Conservation (phyloP, 176 grass and related monocot species). For the Otatea glauca region DNA sequence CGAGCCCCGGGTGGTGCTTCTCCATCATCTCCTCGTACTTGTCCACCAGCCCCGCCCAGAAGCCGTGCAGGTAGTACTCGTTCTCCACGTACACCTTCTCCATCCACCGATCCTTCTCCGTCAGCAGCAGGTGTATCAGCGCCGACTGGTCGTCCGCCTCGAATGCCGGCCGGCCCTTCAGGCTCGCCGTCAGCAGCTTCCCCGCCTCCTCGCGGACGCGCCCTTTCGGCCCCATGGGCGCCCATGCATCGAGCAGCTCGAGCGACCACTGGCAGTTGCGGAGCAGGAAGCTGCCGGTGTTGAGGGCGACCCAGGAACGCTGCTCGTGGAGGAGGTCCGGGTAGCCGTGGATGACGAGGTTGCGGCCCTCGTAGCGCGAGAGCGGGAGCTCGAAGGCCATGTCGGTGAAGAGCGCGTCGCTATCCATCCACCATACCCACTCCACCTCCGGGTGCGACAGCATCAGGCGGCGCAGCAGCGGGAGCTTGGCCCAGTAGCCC, state of each 20-base stretch:
- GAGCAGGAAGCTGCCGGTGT: conserved; percentile 63
- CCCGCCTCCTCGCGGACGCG: conserved; percentile 53
- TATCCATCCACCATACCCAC: conserved; percentile 86
- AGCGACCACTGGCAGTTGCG: conserved; percentile 85
- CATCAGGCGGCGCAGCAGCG: conserved; percentile 63
- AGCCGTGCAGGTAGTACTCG: conserved; percentile 65
- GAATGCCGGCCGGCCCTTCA: conserved; percentile 50
- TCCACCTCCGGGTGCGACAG: conserved; percentile 73
- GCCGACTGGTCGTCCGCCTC: conserved; percentile 84
- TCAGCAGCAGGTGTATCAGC: conserved; percentile 58
- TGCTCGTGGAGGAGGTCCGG: conserved; percentile 46
- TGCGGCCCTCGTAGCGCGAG: conserved; percentile 40
- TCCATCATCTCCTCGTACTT: conserved; percentile 59
- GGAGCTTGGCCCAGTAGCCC: conserved; percentile 61
- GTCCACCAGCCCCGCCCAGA: conserved; percentile 56
- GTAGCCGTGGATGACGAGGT: conserved; percentile 63
- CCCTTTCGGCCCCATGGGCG: conserved; percentile 57
- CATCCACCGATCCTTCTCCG: conserved; percentile 57
- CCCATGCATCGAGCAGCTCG: conserved; percentile 70
- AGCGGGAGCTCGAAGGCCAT: conserved; percentile 74
- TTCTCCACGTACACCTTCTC: conserved; percentile 67
- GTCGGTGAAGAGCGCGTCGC: conserved; percentile 66
- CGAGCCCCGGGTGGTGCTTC: conserved; percentile 66
- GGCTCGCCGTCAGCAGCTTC: conserved; percentile 48
- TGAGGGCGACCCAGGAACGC: conserved; percentile 60